A percentile compares a stretch with the other conserved stretches of the same genome.
These are phyloP conservation scores for Hyaloscypha hepaticicola DNA, from an alignment of 495 filamentous ascomycete species.

Conservation along the genomic window DNA sequence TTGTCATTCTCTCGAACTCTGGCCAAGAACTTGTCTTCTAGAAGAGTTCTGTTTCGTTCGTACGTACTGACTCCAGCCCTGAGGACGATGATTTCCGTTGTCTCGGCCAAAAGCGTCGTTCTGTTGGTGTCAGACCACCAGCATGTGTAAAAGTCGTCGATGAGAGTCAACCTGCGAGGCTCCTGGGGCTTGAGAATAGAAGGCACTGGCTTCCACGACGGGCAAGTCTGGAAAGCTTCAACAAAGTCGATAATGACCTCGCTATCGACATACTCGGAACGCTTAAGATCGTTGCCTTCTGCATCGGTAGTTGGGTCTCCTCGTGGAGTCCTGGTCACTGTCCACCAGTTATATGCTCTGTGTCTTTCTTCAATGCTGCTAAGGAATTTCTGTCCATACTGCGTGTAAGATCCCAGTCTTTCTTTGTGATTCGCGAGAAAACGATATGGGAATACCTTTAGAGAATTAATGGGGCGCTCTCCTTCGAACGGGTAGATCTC, in stretches of 20 bases:
- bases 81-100: neutral
- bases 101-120: neutral
- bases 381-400: constrained; percentile 25
- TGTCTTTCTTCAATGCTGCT: constrained; percentile 34
- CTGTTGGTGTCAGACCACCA: neutral
- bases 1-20: neutral
- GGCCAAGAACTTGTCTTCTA: neutral
- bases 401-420: constrained; percentile 29
- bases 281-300: constrained; percentile 32
- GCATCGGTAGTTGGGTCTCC: constrained; percentile 16
- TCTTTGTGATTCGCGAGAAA: constrained; percentile 16
- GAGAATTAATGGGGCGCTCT: neutral
- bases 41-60: neutral
- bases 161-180: neutral
- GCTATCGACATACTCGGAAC: constrained; percentile 43
- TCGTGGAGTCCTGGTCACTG: constrained; percentile 34
- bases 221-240: constrained; percentile 41
- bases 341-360: constrained; percentile 45
- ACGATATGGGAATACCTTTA: constrained; percentile 32
- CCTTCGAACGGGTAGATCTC: neutral
- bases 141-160: neutral
- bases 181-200: constrained; percentile 21
- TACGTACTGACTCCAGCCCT: neutral
- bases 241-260: constrained; percentile 51
- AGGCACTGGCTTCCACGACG: constrained; percentile 34